These are phyloP conservation scores for Phialophora macrospora DNA, from an alignment of 2,329 filamentous ascomycete species.

Conservation along the genomic window DNA sequence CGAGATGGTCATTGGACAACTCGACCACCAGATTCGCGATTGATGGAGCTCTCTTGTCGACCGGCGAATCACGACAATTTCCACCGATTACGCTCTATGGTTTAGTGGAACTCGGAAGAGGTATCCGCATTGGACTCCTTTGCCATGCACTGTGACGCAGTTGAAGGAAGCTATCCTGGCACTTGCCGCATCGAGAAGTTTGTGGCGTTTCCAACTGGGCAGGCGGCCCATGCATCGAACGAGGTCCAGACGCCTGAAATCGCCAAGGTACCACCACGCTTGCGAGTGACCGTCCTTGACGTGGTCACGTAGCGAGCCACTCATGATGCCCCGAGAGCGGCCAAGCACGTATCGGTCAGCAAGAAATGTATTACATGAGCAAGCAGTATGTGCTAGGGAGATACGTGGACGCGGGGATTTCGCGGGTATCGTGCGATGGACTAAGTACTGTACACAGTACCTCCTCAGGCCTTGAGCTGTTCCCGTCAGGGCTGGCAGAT, in stretches of 20 bases:
- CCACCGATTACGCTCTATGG: slow-evolving; percentile 22
- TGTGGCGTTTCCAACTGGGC: slow-evolving; percentile 15
- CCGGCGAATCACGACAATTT: slow-evolving; percentile 7
- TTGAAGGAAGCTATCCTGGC: slow-evolving; percentile 1
- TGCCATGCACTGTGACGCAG: slow-evolving; percentile 16
- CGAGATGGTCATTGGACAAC: slow-evolving; percentile 9
- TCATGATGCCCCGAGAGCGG: slow-evolving; percentile 7
- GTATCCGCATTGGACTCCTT: slow-evolving; percentile 9
- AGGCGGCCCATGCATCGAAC: slow-evolving; percentile 17
- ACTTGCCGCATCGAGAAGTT: slow-evolving; percentile 16
- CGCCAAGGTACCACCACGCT: slow-evolving; percentile 10
- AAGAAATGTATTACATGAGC: slow-evolving; percentile 34
- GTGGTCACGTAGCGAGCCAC: slow-evolving; percentile 10
- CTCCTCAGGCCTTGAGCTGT: neutral
- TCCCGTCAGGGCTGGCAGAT: neutral
- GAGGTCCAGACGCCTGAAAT: slow-evolving; percentile 22
- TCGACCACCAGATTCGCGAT: slow-evolving; percentile 22
- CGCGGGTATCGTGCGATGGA: slow-evolving; percentile 1
- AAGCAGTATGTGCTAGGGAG: slow-evolving; percentile 4
- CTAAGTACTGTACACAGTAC: neutral
- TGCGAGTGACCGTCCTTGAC: slow-evolving; percentile 9
- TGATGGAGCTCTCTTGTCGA: neutral
- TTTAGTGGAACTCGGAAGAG: slow-evolving; percentile 4
- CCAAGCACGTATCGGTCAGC: slow-evolving; percentile 32
- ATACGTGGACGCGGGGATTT: neutral